Conservation (phyloP, 169 alveolate species). For the Cryptosporidium ryanae region DNA sequence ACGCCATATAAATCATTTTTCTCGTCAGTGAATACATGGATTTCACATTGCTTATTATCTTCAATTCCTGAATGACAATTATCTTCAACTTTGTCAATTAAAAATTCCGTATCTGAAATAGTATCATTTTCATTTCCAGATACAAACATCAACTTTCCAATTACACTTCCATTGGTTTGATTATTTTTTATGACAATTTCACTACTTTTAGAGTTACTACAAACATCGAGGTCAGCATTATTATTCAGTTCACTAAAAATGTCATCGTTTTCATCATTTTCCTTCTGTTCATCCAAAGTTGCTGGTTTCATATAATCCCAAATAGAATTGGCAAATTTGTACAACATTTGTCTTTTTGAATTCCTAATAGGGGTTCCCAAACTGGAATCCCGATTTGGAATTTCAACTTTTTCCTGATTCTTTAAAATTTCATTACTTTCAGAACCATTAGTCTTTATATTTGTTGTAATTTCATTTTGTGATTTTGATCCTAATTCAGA, state of each 20-base stretch:
- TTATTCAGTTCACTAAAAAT: not conserved
- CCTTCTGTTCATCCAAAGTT: slow-evolving; percentile 21
- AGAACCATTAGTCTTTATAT: not conserved
- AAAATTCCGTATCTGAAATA: slow-evolving; percentile 61
- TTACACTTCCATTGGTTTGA: too few relatives aligned
- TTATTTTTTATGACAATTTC: too few relatives aligned
- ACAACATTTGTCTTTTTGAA: slow-evolving; percentile 54
- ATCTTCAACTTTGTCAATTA: slow-evolving; percentile 3
- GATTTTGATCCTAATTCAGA: slow-evolving; percentile 8
- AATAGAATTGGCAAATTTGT: slow-evolving; percentile 60
- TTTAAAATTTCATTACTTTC: not conserved
- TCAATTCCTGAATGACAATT: not conserved
- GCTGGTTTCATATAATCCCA: slow-evolving; percentile 73
- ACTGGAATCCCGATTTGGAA: not conserved
- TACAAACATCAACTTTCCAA: too few relatives aligned
- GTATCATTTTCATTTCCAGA: not conserved
- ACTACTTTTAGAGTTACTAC: too few relatives aligned
- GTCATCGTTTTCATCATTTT: not conserved
- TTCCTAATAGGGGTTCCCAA: slow-evolving; percentile 10
- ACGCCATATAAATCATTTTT: not conserved
- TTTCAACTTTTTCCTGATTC: not conserved
- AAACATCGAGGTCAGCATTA: not conserved
- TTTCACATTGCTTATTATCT: not conserved
- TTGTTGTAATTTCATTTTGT: not conserved
- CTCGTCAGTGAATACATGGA: too few relatives aligned